These are phyloP conservation scores for Coemansia sp. DNA, from an alignment of 192 early-diverging fungal species.

Conservation along the genomic window DNA sequence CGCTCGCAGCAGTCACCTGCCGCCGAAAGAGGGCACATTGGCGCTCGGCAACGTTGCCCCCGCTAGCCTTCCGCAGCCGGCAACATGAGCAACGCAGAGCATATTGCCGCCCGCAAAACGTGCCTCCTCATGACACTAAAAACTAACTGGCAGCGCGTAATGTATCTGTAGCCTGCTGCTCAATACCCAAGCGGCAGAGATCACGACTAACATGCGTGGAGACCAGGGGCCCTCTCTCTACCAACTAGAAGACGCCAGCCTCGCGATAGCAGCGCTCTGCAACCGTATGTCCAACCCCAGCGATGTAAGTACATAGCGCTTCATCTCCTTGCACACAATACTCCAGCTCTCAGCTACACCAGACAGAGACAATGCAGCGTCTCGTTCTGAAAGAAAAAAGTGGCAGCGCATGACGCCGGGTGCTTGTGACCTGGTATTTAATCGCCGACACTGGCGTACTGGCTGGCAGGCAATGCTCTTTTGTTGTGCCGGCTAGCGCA, in stretches of 20 bases:
- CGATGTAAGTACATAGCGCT: conserved; percentile 29
- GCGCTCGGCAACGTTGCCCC: conserved; percentile 6
- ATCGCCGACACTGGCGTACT: neutral
- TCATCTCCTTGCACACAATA: conserved; percentile 1
- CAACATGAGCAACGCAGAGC: neutral
- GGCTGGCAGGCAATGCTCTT: neutral
- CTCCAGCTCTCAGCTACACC: neutral
- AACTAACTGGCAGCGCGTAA: neutral
- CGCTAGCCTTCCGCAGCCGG: neutral
- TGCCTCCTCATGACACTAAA: neutral
- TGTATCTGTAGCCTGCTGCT: conserved; percentile 18
- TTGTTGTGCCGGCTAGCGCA: neutral
- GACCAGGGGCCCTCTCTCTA: conserved; percentile 29
- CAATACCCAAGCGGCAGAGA: conserved; percentile 6
- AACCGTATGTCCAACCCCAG: conserved; percentile 21
- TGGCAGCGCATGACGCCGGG: conserved; percentile 3
- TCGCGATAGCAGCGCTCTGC: conserved; percentile 41
- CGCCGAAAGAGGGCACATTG: neutral
- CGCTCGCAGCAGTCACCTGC: neutral
- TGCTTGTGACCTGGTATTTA: conserved; percentile 3
- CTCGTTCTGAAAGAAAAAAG: neutral
- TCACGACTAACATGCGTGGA: conserved; percentile 22
- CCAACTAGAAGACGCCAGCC: conserved; percentile 44
- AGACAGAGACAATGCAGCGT: neutral
- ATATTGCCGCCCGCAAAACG: neutral